Conservation (phyloP, 2,329 filamentous ascomycete species). For the Hypoxylon sp. region DNA sequence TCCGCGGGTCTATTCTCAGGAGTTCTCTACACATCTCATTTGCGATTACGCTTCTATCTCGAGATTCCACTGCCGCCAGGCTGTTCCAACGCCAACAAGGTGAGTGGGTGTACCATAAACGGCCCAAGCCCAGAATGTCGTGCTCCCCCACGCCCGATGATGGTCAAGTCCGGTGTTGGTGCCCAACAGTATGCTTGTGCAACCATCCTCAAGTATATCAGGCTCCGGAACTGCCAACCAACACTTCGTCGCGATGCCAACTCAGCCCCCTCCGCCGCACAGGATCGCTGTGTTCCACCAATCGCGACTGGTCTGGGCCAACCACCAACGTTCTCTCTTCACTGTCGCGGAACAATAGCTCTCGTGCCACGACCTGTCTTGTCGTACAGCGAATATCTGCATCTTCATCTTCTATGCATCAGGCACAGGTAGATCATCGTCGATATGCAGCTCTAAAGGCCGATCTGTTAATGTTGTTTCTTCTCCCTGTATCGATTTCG, state of each 20-base stretch:
- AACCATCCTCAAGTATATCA: slow-evolving; percentile 24
- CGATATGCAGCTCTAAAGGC: background rate
- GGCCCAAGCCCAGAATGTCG: slow-evolving; percentile 17
- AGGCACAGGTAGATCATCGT: slow-evolving; percentile 24
- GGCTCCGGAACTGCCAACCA: slow-evolving; percentile 22
- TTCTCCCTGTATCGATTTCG: slow-evolving; percentile 4
- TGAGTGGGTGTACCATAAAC: slow-evolving; percentile 23
- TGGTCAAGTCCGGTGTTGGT: slow-evolving; percentile 31
- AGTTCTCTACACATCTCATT: slow-evolving; percentile 18
- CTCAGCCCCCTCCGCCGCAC: slow-evolving; percentile 28
- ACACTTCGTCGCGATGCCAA: slow-evolving; percentile 27
- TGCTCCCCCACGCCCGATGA: slow-evolving; percentile 24
- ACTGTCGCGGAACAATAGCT: slow-evolving; percentile 9
- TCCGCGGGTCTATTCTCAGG: slow-evolving; percentile 17
- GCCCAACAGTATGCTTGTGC: slow-evolving; percentile 28
- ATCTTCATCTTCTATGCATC: slow-evolving; percentile 31
- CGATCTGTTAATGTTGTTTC: slow-evolving; percentile 18
- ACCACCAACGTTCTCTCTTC: slow-evolving; percentile 5
- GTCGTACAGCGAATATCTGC: slow-evolving; percentile 27
- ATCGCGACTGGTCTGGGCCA: slow-evolving; percentile 13
- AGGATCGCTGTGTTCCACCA: slow-evolving; percentile 22
- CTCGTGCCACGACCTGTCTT: slow-evolving; percentile 29
- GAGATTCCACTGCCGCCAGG: slow-evolving; percentile 5
- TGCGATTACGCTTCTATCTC: slow-evolving; percentile 8
- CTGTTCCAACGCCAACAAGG: slow-evolving; percentile 11